Evolutionary conservation across 2,329 filamentous ascomycete species (phyloP).

Genomic region (Paracoccidioides brasiliensis): DNA sequence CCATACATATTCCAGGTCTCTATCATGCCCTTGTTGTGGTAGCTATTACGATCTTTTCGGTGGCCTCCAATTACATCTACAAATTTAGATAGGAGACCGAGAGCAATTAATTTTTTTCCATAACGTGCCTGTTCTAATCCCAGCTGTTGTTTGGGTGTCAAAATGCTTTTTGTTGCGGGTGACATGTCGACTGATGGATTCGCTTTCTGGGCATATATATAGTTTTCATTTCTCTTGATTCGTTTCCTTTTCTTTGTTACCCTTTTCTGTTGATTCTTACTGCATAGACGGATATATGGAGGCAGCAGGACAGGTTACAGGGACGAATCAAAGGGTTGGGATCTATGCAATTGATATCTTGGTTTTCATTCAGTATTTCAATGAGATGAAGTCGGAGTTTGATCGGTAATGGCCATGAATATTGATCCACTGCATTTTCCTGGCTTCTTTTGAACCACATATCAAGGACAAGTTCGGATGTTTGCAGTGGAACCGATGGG

Average conservation of each 20-base stretch:
- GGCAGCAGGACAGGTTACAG: too few species aligned
- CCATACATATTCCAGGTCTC: constrained; percentile 24
- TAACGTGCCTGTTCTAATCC: constrained; percentile 33
- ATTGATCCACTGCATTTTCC: too few species aligned
- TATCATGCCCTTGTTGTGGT: constrained; percentile 33
- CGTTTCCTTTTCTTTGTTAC: neutral
- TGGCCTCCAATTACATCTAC: constrained; percentile 23
- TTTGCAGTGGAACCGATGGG: too few species aligned
- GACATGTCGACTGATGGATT: constrained; percentile 27
- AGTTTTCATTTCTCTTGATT: neutral
- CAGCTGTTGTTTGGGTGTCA: constrained; percentile 17
- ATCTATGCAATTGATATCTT: too few species aligned
- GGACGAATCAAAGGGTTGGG: too few species aligned
- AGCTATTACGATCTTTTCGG: neutral
- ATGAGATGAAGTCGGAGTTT: too few species aligned
- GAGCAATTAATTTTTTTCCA: constrained; percentile 18
- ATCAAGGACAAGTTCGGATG: too few species aligned
- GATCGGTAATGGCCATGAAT: too few species aligned
- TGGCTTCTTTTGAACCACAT: too few species aligned
- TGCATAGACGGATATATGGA: neutral
- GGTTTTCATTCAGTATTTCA: too few species aligned
- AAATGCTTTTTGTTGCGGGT: constrained; percentile 8
- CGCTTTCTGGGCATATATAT: constrained; percentile 34
- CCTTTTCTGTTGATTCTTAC: neutral
- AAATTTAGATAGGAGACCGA: constrained; percentile 34